Evolutionary conservation across 257 asterid genomes (phyloP), one percentile per base, ranked within the genome.

Genomic region (Fraxinus pennsylvanica): DNA sequence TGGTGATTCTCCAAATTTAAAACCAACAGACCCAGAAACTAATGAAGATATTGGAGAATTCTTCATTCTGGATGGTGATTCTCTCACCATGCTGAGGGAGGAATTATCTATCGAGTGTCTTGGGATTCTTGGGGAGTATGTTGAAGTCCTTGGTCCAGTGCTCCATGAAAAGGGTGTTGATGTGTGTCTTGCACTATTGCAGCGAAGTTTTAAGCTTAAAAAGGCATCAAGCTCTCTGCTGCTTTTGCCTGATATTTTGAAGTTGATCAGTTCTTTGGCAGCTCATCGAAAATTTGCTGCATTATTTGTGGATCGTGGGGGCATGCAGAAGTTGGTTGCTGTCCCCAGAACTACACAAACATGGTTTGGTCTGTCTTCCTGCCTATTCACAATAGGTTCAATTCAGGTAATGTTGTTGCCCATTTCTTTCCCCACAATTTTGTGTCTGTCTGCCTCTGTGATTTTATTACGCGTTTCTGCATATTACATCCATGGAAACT

Each of bases 91-190:
- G 85, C 90, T 96, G 71, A 84, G 97, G 82, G 99, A 96, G 83
- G 93, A 91, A 79, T 93, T 91, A 69, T 96, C 94, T 85, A 90
- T 96, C 68, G 97, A 93, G 84, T 96, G 99, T 84, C 99, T 96
- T 81, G 90, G 85, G 52, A 81, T 86, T 82, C 81, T 96, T 74
- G 99, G 99, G 74, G 99, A 93, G 86, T 93, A 96, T 82, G 97
- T 96, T 79, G 99, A 96, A 87, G 99, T 94, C 81, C 98, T 96
- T 74, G 99, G 97, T 68, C 99, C 99, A 73, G 97, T 96, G 68
- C 91, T 93, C 73, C 97, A 91, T 82, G 98, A 96, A 86, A 93
- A 90, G 79, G 99, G 98, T 54, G 99, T 96, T 25, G 99, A 96
- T 78, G 99, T 96, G 71, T 91, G 95, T 85, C 91, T 96, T 82